phyloP scores from a whole-genome alignment of 176 grass and related monocot genomes.

The Oryza officinalis region DNA sequence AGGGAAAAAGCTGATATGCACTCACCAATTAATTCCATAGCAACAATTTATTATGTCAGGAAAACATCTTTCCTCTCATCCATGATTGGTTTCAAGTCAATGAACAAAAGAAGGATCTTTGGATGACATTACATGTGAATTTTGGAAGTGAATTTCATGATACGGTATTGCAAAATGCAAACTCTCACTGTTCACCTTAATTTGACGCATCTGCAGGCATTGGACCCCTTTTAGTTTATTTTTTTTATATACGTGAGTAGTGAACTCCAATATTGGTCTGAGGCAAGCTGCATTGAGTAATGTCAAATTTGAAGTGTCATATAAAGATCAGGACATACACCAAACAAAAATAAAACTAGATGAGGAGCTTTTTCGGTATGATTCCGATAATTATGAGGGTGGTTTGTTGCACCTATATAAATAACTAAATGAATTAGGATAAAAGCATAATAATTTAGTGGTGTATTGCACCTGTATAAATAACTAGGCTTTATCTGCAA shows the following conservation, averaged over 20 bases:
- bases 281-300: background rate
- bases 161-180: background rate
- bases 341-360: background rate
- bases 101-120: background rate
- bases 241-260: background rate
- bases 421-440: too few relatives aligned
- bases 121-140: background rate
- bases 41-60: background rate
- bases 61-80: background rate
- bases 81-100: background rate
- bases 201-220: too few relatives aligned
- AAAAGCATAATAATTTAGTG: too few relatives aligned
- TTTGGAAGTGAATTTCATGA: background rate
- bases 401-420: too few relatives aligned
- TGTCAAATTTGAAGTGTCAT: background rate
- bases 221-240: background rate
- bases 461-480: too few relatives aligned
- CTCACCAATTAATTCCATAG: background rate
- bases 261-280: background rate
- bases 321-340: background rate
- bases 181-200: too few relatives aligned
- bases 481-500: too few relatives aligned
- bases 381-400: background rate
- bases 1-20: background rate
- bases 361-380: background rate